Conservation (phyloP, 2,329 filamentous ascomycete species). For the Aspergillus sojae region DNA sequence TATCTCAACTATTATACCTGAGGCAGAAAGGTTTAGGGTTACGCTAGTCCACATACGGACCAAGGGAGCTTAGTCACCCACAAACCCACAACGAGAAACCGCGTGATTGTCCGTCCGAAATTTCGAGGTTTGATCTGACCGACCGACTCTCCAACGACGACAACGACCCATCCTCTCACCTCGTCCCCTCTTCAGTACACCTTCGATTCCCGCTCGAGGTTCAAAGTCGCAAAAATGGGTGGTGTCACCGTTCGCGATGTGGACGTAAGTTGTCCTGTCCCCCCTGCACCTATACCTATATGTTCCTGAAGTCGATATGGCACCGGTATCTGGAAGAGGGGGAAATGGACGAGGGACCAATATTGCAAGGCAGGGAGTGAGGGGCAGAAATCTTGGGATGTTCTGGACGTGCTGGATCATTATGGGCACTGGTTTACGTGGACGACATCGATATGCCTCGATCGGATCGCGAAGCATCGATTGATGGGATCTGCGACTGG, state of each 20-base stretch:
- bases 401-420: neutral
- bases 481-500: slow-evolving; percentile 4
- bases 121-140: slow-evolving; percentile 34
- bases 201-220: slow-evolving; percentile 26
- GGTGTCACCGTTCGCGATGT: slow-evolving; percentile 70
- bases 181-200: slow-evolving; percentile 33
- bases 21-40: slow-evolving; percentile 37
- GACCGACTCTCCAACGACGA: slow-evolving; percentile 41
- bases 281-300: slow-evolving; percentile 17
- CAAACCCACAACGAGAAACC: slow-evolving; percentile 37
- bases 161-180: slow-evolving; percentile 41
- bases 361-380: neutral
- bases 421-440: neutral
- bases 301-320: slow-evolving; percentile 19
- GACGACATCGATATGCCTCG: neutral
- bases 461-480: slow-evolving; percentile 3
- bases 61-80: slow-evolving; percentile 40
- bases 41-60: slow-evolving; percentile 44
- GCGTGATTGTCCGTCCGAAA: slow-evolving; percentile 40
- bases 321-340: slow-evolving; percentile 12
- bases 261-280: slow-evolving; percentile 53
- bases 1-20: slow-evolving; percentile 6
- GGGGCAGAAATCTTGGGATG: neutral
- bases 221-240: slow-evolving; percentile 61
- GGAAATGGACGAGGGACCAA: neutral